These are phyloP conservation scores for Lactuca sativa DNA, from an alignment of 129 eudicot genomes.

Conservation along the genomic window DNA sequence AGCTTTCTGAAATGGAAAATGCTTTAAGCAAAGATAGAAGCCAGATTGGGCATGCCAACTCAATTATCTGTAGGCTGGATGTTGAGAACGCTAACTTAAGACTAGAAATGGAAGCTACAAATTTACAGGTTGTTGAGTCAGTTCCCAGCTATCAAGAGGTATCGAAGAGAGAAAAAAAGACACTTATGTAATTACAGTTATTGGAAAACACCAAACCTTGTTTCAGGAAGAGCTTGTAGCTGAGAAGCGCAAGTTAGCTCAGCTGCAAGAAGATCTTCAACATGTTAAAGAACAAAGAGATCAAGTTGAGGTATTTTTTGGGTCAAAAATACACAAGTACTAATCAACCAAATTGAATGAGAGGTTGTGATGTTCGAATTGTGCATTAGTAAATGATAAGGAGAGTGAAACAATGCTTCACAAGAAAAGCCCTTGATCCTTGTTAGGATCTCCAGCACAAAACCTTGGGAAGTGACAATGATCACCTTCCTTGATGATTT, in stretches of 20 bases:
- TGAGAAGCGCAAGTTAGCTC: slow-evolving; percentile 49
- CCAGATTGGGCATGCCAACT: slow-evolving; percentile 77
- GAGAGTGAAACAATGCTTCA: no score
- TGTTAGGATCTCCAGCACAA: no score
- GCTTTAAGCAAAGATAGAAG: slow-evolving; percentile 73
- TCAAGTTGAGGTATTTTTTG: slow-evolving; percentile 82
- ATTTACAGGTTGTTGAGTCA: slow-evolving; percentile 54
- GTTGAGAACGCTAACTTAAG: slow-evolving; percentile 58
- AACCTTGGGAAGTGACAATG: no score
- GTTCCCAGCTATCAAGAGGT: slow-evolving; percentile 77
- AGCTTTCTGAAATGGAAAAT: slow-evolving; percentile 85
- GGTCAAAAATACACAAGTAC: no score
- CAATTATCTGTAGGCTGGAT: slow-evolving; percentile 66
- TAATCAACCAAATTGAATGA: no score
- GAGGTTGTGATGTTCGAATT: no score
- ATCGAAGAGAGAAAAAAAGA: slow-evolving; percentile 65
- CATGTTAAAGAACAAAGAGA: slow-evolving; percentile 54
- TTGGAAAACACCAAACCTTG: slow-evolving; percentile 71
- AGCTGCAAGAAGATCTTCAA: slow-evolving; percentile 47
- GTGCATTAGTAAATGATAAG: no score
- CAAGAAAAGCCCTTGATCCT: no score
- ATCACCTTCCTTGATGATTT: no score
- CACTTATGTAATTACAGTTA: slow-evolving; percentile 63
- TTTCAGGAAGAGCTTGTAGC: slow-evolving; percentile 69
- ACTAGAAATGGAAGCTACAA: slow-evolving; percentile 81